phyloP scores from a whole-genome alignment of 1,139 yeast genomes.

The Geotrichum citri-aurantii region DNA sequence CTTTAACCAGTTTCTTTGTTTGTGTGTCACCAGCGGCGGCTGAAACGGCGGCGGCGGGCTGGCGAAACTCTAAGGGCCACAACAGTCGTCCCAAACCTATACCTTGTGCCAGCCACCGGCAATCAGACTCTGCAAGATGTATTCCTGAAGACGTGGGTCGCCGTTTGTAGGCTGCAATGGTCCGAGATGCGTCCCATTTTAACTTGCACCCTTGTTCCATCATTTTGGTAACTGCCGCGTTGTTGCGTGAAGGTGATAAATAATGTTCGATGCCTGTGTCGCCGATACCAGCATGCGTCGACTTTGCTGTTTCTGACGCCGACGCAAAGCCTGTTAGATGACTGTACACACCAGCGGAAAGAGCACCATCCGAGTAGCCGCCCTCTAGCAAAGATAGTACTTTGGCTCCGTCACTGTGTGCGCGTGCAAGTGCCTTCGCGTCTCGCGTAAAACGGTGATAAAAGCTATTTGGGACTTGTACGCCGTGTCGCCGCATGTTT shows the following conservation, averaged over 20 bases:
- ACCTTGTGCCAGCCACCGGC: slow-evolving; percentile 62
- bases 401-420: slow-evolving; percentile 53
- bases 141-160: neutral
- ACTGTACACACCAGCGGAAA: slow-evolving; percentile 73
- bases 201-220: slow-evolving; percentile 64
- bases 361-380: slow-evolving; percentile 81
- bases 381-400: slow-evolving; percentile 74
- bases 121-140: slow-evolving; percentile 37
- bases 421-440: slow-evolving; percentile 57
- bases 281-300: neutral
- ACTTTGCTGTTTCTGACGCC: neutral
- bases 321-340: slow-evolving; percentile 54
- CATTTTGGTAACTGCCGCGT: slow-evolving; percentile 58
- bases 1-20: neutral
- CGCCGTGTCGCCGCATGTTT: slow-evolving; percentile 81
- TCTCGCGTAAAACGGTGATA: slow-evolving; percentile 71
- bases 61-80: slow-evolving; percentile 46
- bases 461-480: slow-evolving; percentile 77
- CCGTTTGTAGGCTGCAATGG: neutral
- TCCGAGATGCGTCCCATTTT: slow-evolving; percentile 47
- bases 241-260: slow-evolving; percentile 22
- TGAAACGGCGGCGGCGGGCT: slow-evolving; percentile 18
- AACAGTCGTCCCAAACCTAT: slow-evolving; percentile 61
- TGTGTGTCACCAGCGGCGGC: neutral
- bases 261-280: neutral